Evolutionary conservation across 2,329 filamentous ascomycete species (phyloP), one percentile per base, ranked within the genome.

Genomic region (Colletotrichum destructivum): DNA sequence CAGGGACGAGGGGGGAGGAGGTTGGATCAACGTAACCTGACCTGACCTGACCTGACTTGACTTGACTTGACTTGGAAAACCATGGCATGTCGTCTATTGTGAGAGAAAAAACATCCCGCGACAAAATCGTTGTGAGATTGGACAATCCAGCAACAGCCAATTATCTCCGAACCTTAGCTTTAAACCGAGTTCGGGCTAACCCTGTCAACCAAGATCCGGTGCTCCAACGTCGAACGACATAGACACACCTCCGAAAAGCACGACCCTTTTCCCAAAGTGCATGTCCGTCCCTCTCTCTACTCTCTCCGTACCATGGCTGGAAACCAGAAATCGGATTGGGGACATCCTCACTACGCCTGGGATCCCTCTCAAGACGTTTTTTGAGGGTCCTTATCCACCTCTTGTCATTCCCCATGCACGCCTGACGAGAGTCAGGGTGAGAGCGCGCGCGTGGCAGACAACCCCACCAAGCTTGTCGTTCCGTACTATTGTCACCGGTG

Each of bases 141-240:
- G 31, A 35, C 12, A 35, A 49, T 56, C 16, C 21, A 6, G 6
- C 26, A 23, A 18, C 18, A n/a, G 31, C 11, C 16, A 2, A 35
- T 35, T 35, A 35, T 35, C 31, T 35, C 31, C 31, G 31, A 35
- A 35, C 8, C 31, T 35, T 35, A 9, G 31, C 31, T 9, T 44
- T 49, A 51, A 35, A 51, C 51, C 56, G 42, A 62, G 26, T 42
- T 66, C 46, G 52, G 3, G n/a, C 47, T 38, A n/a, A 23, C 57
- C 63, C 38, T 26, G 59, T 68, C 26, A 59, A 40, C 57, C 69
- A 68, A 59, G 42, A 63, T 62, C 56, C 56, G 40, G 57, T 63
- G 46, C 38, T 40, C 52, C 56, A 68, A 40, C 57, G 42, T 35
- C 31, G 31, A 35, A 35, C 31, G 31, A 35, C 31, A 35, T 8